Evolutionary conservation across 305 asterid species (phyloP), one percentile per base, ranked within the genome.

Genomic region (Fraxinus dipetala): DNA sequence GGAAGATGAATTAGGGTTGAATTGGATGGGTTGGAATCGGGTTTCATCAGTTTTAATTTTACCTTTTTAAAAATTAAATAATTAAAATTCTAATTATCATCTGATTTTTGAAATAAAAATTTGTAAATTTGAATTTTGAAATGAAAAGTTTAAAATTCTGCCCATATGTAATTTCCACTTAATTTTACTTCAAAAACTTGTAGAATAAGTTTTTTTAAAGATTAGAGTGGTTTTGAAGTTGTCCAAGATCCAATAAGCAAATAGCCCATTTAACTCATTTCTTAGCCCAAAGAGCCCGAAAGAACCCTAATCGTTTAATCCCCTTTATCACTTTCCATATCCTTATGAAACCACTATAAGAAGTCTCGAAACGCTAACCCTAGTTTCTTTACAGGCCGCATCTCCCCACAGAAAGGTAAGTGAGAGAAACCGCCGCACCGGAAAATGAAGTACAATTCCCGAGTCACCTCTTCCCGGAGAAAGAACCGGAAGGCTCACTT

Each of bases 401-500:
- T 70, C 56, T 13, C 72, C 72, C 54, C 59, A 28, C 4, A 3
- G 28, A 28, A 16, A 40, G 67, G 72, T 16, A 59, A 10, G 36
- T 75, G 54, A 63, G 34, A 77, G 78, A 67, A 26, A 2, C 1
- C 30, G n/a, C 48, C 10, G 10, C 81, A 30, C 81, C 67, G 87
- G 80, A 84, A 86, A 26, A 90, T 90, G 93, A 90, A 90, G 87
- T 87, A 86, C 85, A 90, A 89, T n/a, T 90, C 93, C 0, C 88
- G 91, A 51, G 91, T 90, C 3, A 83, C 93, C 28, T 87, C 90
- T 38, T 90, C 93, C 81, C 89, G 92, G 82, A 90, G 90, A 63
- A 90, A 90, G 93, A 89, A 86, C 87, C 81, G 92, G 1, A 90
- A 90, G 85, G 92, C 91, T 16, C 92, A 90, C 86, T 90, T 90